Evolutionary conservation across 371 early-diverging fungal genomes (phyloP), one percentile per base, ranked within the genome.

Genomic region (Mortierella sp.): DNA sequence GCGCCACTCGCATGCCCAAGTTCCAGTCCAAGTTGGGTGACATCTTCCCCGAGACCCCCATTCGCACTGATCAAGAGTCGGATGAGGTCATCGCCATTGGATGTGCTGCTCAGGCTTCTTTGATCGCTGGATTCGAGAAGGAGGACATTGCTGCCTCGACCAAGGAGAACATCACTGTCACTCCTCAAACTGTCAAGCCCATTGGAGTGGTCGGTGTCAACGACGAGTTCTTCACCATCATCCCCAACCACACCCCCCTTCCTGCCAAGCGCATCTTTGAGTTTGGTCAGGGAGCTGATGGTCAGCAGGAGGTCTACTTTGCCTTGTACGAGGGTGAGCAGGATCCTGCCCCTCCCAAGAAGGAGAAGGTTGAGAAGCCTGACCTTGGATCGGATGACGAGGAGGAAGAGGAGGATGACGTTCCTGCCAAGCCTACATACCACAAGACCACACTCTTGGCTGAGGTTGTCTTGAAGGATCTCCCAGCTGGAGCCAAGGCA

Each of bases 21-120:
- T 91, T 99, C 71, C 91, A 93, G 77, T 77, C 91, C 69, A 87
- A 94, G 69, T 79, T 99, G 28, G 86, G 86, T 17, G 84, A 82
- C 24, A 87, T 93, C 78, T 99, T 99, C 86, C 88, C 90, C 56
- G 82, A 85, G 80, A 92, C 96, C 74, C 84, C 88, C 78, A 82
- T 96, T 65, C 87, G 92, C 61, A 72, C 79, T 48, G 90, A 91
- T 19, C 81, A 86, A 28, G 92, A 92, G 77, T 90, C 97, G 51
- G 99, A 99, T 81, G 99, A 99, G 83, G 95, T 96, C 55, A 94
- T 99, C 65, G 94, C 99, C 27, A 91, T 93, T 81, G 99, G 99
- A 62, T 99, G 99, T 82, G 99, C 99, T 40, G 93, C 95, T 64
- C 99, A 98, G 86, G 97, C 92, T 29, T 82, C 88, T 27, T 81